Percentiles rank a stretch among this genome's conserved stretches.
These are phyloP conservation scores for Boletus pseudo-olivaceus DNA, from an alignment of 768 basidiomycete species.

Conservation along the genomic window DNA sequence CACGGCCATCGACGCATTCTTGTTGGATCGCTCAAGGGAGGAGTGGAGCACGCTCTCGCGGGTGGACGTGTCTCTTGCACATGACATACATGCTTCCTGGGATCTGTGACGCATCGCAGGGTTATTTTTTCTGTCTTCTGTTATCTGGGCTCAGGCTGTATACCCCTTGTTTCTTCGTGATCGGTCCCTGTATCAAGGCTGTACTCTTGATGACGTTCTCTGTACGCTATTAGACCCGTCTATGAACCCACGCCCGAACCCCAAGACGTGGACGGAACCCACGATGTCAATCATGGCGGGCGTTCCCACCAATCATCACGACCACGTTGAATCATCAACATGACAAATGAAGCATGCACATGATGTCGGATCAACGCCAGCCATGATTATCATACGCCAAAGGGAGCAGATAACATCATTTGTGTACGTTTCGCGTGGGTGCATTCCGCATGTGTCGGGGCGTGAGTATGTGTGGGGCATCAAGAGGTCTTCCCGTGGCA, in stretches of 20 bases:
- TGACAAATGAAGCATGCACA: background rate
- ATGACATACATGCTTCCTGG: slow-evolving; percentile 21
- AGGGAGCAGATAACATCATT: background rate
- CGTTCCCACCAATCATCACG: background rate
- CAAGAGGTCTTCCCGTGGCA: too few species aligned
- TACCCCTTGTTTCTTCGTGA: background rate
- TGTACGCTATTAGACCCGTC: background rate
- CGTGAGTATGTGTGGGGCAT: too few species aligned
- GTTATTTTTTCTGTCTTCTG: background rate
- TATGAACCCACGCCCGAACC: background rate
- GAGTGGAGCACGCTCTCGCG: slow-evolving; percentile 18
- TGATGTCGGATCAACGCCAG: background rate
- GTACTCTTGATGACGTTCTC: background rate
- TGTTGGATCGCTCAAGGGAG: slow-evolving; percentile 10
- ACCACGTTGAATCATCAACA: background rate
- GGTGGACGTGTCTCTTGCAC: slow-evolving; percentile 16
- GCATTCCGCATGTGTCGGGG: too few species aligned
- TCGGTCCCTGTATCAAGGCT: slow-evolving; percentile 1
- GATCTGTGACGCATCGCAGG: slow-evolving; percentile 12
- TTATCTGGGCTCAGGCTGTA: background rate
- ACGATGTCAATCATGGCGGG: background rate
- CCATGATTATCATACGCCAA: background rate
- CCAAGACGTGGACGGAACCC: background rate
- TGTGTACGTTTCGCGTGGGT: background rate
- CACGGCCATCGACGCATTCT: slow-evolving; percentile 18